A percentile compares a stretch with the other conserved stretches of the same genome.
phyloP scores from a whole-genome alignment of 495 filamentous ascomycete species.

The Penicillium cosmopolitanum region DNA sequence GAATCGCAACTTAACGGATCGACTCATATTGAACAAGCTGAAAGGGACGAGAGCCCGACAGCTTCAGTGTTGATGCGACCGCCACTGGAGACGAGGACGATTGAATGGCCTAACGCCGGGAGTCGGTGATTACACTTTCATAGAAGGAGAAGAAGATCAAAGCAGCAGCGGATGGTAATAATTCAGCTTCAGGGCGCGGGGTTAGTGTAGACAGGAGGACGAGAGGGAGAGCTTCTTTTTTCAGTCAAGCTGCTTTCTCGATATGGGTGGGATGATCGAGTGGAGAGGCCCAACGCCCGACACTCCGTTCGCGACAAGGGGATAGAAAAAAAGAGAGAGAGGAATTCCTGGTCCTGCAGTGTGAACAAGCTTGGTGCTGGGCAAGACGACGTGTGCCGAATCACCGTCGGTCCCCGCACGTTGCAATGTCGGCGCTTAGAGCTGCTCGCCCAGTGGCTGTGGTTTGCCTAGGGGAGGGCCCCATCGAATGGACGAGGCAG shows the following conservation, averaged over 20 bases:
- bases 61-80: slow-evolving; percentile 12
- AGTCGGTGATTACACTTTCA: slow-evolving; percentile 26
- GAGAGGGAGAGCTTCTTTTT: slow-evolving; percentile 37
- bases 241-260: slow-evolving; percentile 21
- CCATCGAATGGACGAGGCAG: background rate
- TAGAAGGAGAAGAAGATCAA: slow-evolving; percentile 12
- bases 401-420: slow-evolving; percentile 19
- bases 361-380: slow-evolving; percentile 15
- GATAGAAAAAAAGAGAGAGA: background rate
- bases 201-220: background rate
- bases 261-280: slow-evolving; percentile 21
- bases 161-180: slow-evolving; percentile 8
- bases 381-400: slow-evolving; percentile 23
- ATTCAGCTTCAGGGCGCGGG: background rate
- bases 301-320: slow-evolving; percentile 6
- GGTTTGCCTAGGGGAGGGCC: background rate
- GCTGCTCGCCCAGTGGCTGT: slow-evolving; percentile 25
- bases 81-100: slow-evolving; percentile 10
- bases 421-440: slow-evolving; percentile 30
- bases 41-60: slow-evolving; percentile 7
- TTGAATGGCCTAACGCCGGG: slow-evolving; percentile 17
- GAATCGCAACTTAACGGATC: slow-evolving; percentile 5
- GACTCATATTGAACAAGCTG: slow-evolving; percentile 9
- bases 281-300: slow-evolving; percentile 14
- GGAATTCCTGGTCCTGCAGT: slow-evolving; percentile 11